Base-by-base conservation (phyloP, 2,329 filamentous ascomycete species). In the Zasmidium cellare region DNA sequence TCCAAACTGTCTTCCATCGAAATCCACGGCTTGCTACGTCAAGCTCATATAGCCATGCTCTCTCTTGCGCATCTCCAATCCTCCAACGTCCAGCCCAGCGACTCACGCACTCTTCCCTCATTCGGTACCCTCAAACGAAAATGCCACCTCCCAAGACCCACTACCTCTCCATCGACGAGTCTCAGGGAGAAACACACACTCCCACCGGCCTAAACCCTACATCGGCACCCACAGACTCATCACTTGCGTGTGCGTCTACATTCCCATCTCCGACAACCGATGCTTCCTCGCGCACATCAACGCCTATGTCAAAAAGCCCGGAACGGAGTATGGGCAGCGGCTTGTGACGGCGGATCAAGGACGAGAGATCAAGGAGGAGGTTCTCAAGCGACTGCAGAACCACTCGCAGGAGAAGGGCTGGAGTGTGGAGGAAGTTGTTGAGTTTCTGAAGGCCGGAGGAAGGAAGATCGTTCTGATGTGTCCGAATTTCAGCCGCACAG, bases 201-300 rank as follows among this genome's bases (percentile, higher is more conserved):
- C 25, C 11, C 25, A 28, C 25, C 25, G 6, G 6, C 5, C 25
- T 5, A 5, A 28, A 28, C 25, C 25, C 35, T 18, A 41, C n/a
- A 49, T 58, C 38, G 56, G 56, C 24, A 58, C 56, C 9, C 35
- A 49, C 7, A 22, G 35, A 18, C 53, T 25, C 25, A 19, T 49
- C 25, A 49, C 23, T n/a, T 58, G 56, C 25, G 45, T 58, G 11
- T 50, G 50, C 41, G 19, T 58, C 20, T 58, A 50, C 41, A 22
- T 51, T 18, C 50, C 51, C 14, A 48, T 54, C 35, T 44, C 24
- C 23, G n/a, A 53, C 41, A 25, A 5, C 11, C 24, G 28, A 3
- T 53, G 51, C 31, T 58, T 53, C 47, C 2, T 50, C 11, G 56
- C 56, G 20, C 56, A 58, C 25, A 41, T 41, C 35, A 41, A 41